phyloP scores from a whole-genome alignment of 2,329 filamentous ascomycete species.

The Neofusicoccum umdonicola region DNA sequence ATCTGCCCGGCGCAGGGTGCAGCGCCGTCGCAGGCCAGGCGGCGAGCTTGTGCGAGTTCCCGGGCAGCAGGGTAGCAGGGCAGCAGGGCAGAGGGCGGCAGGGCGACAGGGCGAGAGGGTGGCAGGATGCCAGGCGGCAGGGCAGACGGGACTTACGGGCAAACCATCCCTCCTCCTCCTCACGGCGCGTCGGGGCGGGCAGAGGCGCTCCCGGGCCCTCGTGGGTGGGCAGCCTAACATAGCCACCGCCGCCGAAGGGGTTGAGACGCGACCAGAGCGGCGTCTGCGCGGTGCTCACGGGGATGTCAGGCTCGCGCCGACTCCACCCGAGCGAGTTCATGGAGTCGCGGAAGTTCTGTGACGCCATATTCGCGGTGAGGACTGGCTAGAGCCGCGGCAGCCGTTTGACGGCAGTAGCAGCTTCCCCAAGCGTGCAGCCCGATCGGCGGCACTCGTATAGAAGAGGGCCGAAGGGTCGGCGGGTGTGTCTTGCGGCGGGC shows the following conservation, averaged over 20 bases:
- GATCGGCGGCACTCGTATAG: slow-evolving; percentile 15
- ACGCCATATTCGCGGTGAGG: slow-evolving; percentile 63
- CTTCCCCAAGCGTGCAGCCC: slow-evolving; percentile 4
- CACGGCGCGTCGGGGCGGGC: slow-evolving; percentile 77
- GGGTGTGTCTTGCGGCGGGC: slow-evolving; percentile 11
- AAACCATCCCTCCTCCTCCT: slow-evolving; percentile 96
- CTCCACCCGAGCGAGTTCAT: slow-evolving; percentile 96
- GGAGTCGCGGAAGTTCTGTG: slow-evolving; percentile 84
- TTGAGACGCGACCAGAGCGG: slow-evolving; percentile 83
- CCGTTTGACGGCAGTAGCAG: slow-evolving; percentile 16
- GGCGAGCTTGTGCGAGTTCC: neutral
- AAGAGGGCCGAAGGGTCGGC: slow-evolving; percentile 6
- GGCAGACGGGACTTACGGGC: slow-evolving; percentile 67
- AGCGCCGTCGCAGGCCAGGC: neutral
- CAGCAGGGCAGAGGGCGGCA: neutral
- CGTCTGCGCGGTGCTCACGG: slow-evolving; percentile 69
- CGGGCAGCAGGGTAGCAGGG: neutral
- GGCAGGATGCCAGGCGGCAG: slow-evolving; percentile 1
- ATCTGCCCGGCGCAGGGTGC: slow-evolving; percentile 24
- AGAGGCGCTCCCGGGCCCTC: slow-evolving; percentile 80
- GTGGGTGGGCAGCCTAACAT: slow-evolving; percentile 84
- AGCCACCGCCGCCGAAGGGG: slow-evolving; percentile 81
- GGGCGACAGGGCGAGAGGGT: slow-evolving; percentile 2
- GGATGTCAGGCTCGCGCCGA: slow-evolving; percentile 73
- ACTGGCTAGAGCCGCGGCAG: neutral